Evolutionary conservation across 257 asterid species (phyloP).

Genomic region (Leonotis leonurus): DNA sequence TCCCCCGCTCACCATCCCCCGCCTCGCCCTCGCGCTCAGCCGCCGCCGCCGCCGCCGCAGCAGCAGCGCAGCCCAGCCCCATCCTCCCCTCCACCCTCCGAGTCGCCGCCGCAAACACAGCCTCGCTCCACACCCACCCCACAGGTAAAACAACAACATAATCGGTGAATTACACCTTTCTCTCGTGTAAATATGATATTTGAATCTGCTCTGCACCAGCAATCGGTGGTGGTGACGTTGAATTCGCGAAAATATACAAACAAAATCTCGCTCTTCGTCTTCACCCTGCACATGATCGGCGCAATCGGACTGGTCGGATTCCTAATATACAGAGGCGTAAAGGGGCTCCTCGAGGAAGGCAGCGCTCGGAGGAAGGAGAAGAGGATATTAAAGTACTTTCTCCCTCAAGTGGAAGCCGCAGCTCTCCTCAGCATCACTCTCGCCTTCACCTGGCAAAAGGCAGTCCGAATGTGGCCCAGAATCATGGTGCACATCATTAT

Average conservation of each 20-base stretch:
- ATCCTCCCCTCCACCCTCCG: too few relatives aligned
- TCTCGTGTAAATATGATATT: too few relatives aligned
- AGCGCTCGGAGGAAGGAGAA: constrained; percentile 35
- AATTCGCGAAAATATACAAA: constrained; percentile 85
- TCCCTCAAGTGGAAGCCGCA: constrained; percentile 90
- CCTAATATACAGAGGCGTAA: constrained; percentile 64
- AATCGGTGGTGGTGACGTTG: constrained; percentile 45
- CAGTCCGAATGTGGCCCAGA: constrained; percentile 73
- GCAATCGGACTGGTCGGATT: constrained; percentile 69
- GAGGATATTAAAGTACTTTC: constrained; percentile 50
- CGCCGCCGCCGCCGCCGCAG: constrained; percentile 21
- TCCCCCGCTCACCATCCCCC: constrained; percentile 22
- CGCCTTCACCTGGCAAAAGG: constrained; percentile 87
- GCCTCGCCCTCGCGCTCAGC: constrained; percentile 21
- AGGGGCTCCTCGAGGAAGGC: constrained; percentile 60
- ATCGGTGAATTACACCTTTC: neutral
- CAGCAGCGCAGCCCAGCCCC: too few relatives aligned
- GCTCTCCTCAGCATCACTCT: constrained; percentile 72
- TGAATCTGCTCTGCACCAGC: constrained; percentile 30
- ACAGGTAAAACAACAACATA: constrained; percentile 26
- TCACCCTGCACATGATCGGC: constrained; percentile 48
- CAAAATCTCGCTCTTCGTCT: constrained; percentile 73
- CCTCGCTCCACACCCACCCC: constrained; percentile 67
- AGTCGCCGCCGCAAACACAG: too few relatives aligned
- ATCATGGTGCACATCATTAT: constrained; percentile 79